Conservation (phyloP, 495 filamentous ascomycete genomes). For the Rhypophila decipiens region DNA sequence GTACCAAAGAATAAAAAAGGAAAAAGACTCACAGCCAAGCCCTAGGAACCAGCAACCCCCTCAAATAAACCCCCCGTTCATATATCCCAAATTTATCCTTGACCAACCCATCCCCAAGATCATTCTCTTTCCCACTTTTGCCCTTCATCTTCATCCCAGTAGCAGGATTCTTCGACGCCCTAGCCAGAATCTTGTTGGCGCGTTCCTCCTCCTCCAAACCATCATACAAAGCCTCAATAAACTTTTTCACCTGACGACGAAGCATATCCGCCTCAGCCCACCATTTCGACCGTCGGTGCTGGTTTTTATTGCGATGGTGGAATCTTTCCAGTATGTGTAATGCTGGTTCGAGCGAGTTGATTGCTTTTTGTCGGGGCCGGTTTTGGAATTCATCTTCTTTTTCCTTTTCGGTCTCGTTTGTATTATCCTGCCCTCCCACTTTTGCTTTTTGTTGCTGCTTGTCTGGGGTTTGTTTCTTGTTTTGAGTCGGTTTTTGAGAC, state of each 20-base stretch:
- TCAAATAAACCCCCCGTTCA: conserved; percentile 12
- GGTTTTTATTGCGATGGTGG: conserved; percentile 76
- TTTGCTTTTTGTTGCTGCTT: too few species aligned
- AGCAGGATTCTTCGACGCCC: conserved; percentile 9
- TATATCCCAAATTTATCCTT: conserved; percentile 13
- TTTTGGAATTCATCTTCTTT: background rate
- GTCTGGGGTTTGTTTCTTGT: too few species aligned
- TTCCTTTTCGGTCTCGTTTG: background rate
- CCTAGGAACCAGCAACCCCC: conserved; percentile 18
- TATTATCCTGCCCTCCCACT: too few species aligned
- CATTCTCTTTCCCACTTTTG: background rate
- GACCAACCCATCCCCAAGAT: conserved; percentile 2
- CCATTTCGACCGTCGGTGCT: conserved; percentile 67
- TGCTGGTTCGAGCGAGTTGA: conserved; percentile 14
- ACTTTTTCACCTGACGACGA: conserved; percentile 51
- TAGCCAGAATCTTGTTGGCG: conserved; percentile 6
- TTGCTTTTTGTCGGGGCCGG: background rate
- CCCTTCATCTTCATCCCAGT: background rate
- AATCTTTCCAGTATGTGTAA: conserved; percentile 52
- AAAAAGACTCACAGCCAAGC: conserved; percentile 26
- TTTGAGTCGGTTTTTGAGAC: too few species aligned
- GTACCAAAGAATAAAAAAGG: background rate
- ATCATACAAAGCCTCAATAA: conserved; percentile 37
- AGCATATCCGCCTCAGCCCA: conserved; percentile 64
- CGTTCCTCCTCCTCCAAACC: conserved; percentile 10